Evolutionary conservation across 2,329 filamentous ascomycete species (phyloP), one percentile per base, ranked within the genome.

Genomic region (Aspergillus sergii): DNA sequence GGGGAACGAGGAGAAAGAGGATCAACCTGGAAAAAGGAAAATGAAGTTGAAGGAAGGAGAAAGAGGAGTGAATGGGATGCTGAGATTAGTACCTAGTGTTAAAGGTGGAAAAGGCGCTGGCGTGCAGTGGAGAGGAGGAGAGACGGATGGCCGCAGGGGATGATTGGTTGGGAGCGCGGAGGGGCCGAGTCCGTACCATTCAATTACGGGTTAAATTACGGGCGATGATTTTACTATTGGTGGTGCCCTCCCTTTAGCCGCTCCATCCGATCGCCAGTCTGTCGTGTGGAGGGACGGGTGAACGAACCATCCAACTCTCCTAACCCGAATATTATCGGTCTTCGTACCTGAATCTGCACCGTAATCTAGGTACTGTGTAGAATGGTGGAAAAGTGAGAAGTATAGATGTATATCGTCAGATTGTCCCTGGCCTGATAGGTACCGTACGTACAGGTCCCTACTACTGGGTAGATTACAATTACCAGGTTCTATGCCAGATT

Each of bases 21-120:
- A 65, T 62, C 55, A 62, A 64, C 59, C 61, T 65, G 60, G 53
- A 56, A 60, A 66, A 62, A 60, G 60, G 66, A 66, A 68, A 67
- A 61, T 63, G 60, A 70, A 62, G 65, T 66, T 48, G 61, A 61
- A 64, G 63, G 58, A 62, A 65, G 60, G 62, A 66, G 65, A 66
- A 56, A 56, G 41, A 51, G 60, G 58, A 59, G 64, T 48, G 60
- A 56, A 62, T 55, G 57, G 61, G 59, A 41, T 41, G 39, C 39
- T 57, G 63, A 64, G 67, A 59, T 53, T 58, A 48, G 30, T 45
- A 46, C 26, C 6, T 30, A 34, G 39, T 39, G 57, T 32, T 48
- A 28, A 50, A 36, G 43, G 57, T 51, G 45, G 61, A 54, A 63
- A 58, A 61, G 60, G 60, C 36, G 60, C 55, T 62, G 55, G 51